phyloP scores from a whole-genome alignment of 345 rosid species.

The Aegle marmelos region DNA sequence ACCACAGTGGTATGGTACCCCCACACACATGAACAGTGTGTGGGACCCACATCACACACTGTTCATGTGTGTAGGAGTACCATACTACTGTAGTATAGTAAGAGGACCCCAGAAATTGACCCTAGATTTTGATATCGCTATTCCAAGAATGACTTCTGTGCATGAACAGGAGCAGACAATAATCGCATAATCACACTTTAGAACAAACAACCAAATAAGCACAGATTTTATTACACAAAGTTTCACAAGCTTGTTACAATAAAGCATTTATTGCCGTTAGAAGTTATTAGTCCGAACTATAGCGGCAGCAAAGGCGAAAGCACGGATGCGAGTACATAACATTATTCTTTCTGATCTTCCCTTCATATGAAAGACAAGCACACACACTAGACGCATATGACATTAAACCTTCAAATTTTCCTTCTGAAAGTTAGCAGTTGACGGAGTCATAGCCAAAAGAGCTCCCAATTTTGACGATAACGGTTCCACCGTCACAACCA shows the following conservation, averaged over 20 bases:
- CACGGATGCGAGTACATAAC: neutral
- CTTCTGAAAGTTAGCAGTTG: neutral
- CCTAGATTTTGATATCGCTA: no score
- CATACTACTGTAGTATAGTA: no score
- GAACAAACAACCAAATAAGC: neutral
- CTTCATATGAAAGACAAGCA: no score
- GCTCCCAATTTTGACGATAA: slow-evolving; percentile 56
- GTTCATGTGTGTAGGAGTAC: no score
- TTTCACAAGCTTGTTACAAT: neutral
- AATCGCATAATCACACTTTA: neutral
- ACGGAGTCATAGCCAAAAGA: neutral
- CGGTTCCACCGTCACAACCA: slow-evolving; percentile 86
- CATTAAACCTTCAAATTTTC: neutral
- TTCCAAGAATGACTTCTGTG: no score
- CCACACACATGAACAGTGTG: no score
- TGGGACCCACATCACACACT: no score
- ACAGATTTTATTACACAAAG: neutral
- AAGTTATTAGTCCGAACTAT: neutral
- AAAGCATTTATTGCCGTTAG: neutral
- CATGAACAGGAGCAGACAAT: no score
- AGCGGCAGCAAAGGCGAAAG: neutral
- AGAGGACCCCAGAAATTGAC: no score
- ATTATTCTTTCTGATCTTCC: neutral
- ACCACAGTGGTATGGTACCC: no score
- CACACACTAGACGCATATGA: neutral